phyloP scores from a whole-genome alignment of 2,329 filamentous ascomycete genomes.

The Aspergillus tanneri region DNA sequence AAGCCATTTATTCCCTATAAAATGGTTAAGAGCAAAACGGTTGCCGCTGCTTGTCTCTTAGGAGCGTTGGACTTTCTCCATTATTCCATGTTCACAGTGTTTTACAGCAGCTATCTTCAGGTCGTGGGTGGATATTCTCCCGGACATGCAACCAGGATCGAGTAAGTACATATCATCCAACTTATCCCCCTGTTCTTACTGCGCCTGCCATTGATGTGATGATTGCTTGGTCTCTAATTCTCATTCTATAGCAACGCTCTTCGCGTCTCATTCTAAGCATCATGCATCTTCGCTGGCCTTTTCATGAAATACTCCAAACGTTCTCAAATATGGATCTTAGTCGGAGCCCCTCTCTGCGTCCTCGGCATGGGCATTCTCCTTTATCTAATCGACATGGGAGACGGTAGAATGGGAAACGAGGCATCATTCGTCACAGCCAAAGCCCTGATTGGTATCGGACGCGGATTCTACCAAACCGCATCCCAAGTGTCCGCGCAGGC shows the following conservation, averaged over 20 bases:
- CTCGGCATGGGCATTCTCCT: slow-evolving; percentile 36
- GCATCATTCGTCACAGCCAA: slow-evolving; percentile 39
- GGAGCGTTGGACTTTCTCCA: slow-evolving; percentile 39
- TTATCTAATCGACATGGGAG: slow-evolving; percentile 26
- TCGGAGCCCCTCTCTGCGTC: slow-evolving; percentile 35
- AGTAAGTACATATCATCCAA: too few species aligned
- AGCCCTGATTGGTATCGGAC: slow-evolving; percentile 34
- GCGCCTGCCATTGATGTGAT: too few species aligned
- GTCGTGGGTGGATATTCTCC: slow-evolving; percentile 40
- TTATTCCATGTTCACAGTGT: slow-evolving; percentile 40
- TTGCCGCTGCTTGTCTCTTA: slow-evolving; percentile 40
- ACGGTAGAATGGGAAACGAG: slow-evolving; percentile 30
- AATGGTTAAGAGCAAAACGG: slow-evolving; percentile 40
- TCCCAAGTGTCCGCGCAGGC: slow-evolving; percentile 40
- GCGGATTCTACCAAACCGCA: slow-evolving; percentile 37
- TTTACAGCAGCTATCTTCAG: slow-evolving; percentile 45
- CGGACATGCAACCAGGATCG: slow-evolving; percentile 34
- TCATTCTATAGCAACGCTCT: slow-evolving; percentile 28
- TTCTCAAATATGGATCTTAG: slow-evolving; percentile 34
- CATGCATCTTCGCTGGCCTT: slow-evolving; percentile 35
- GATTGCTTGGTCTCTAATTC: neutral
- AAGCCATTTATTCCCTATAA: slow-evolving; percentile 43
- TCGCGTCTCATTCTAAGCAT: slow-evolving; percentile 40
- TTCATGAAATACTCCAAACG: slow-evolving; percentile 41
- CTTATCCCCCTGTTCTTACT: too few species aligned